A percentile compares a stretch with the other conserved stretches of the same genome.
These are phyloP conservation scores for Plasmopara viticola DNA, from an alignment of 352 stramenopile species.

Conservation along the genomic window DNA sequence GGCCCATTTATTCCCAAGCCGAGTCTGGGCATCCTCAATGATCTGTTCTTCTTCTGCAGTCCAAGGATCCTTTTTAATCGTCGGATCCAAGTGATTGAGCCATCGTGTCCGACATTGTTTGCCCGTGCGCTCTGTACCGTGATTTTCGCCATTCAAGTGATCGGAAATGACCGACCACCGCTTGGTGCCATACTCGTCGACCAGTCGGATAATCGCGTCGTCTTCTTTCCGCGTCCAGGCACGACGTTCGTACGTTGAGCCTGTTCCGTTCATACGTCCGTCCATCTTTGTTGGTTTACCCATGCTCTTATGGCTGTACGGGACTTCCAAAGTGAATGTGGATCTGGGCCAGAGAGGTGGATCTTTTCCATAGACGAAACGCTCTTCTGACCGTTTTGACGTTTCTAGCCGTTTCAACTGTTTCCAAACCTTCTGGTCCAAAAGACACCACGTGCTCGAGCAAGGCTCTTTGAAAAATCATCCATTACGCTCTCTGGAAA, in stretches of 20 bases:
- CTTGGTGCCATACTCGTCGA: conserved; percentile 84
- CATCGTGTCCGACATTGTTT: conserved; percentile 81
- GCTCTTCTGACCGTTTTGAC: conserved; percentile 3
- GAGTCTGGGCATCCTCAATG: conserved; percentile 84
- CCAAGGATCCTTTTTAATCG: conserved; percentile 86
- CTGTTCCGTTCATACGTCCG: conserved; percentile 14
- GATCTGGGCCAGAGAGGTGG: conserved; percentile 17
- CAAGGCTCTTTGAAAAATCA: neutral
- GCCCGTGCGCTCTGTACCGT: conserved; percentile 75
- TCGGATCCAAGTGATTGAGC: conserved; percentile 81
- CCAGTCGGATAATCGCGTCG: conserved; percentile 76
- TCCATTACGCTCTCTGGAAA: neutral
- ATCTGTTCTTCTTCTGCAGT: conserved; percentile 86
- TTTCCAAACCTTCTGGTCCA: conserved; percentile 3
- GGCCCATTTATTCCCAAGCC: conserved; percentile 96
- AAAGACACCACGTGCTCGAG: conserved; percentile 15
- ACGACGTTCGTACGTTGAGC: conserved; percentile 74
- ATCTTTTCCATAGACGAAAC: conserved; percentile 19
- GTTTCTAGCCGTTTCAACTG: conserved; percentile 2
- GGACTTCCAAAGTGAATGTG: conserved; percentile 9
- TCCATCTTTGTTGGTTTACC: conserved; percentile 59
- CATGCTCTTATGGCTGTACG: conserved; percentile 24
- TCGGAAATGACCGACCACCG: conserved; percentile 85
- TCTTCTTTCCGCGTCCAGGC: conserved; percentile 84
- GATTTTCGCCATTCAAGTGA: conserved; percentile 79